Evolutionary conservation across 192 early-diverging fungal species (phyloP).

Genomic region (Backusella tuberculispora): DNA sequence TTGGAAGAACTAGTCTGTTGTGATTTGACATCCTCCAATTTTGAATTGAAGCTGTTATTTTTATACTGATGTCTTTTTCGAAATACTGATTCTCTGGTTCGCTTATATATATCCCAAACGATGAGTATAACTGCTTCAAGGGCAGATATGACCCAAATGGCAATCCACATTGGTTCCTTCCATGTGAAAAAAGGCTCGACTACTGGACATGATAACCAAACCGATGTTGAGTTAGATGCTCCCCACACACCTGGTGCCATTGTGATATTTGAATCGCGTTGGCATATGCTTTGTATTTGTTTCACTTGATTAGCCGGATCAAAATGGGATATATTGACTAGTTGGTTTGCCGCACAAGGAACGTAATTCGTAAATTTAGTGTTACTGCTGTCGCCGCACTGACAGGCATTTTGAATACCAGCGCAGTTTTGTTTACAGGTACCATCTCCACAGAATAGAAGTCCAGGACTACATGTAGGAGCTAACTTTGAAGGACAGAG

Average conservation of each 20-base stretch:
- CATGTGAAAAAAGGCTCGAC: constrained; percentile 49
- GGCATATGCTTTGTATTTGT: constrained; percentile 35
- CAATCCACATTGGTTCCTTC: constrained; percentile 56
- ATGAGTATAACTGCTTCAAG: constrained; percentile 47
- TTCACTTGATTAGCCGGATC: constrained; percentile 48
- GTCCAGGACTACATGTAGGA: constrained; percentile 41
- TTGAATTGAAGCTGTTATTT: too few relatives aligned
- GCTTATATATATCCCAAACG: constrained; percentile 60
- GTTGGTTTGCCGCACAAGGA: constrained; percentile 50
- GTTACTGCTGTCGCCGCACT: constrained; percentile 48
- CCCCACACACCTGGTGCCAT: constrained; percentile 5
- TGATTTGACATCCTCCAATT: background rate
- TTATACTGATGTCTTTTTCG: too few relatives aligned
- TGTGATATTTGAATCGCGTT: constrained; percentile 2
- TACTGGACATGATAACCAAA: constrained; percentile 60
- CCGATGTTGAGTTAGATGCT: background rate
- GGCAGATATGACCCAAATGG: constrained; percentile 62
- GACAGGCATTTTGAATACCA: constrained; percentile 51
- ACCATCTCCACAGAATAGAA: constrained; percentile 60
- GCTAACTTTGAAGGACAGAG: constrained; percentile 52
- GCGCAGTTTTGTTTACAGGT: constrained; percentile 51
- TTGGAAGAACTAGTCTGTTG: background rate
- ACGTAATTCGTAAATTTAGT: constrained; percentile 38
- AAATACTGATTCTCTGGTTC: too few relatives aligned
- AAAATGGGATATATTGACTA: constrained; percentile 50